These are phyloP conservation scores for Allium fistulosum DNA, from an alignment of 106 monocot species.

Conservation along the genomic window DNA sequence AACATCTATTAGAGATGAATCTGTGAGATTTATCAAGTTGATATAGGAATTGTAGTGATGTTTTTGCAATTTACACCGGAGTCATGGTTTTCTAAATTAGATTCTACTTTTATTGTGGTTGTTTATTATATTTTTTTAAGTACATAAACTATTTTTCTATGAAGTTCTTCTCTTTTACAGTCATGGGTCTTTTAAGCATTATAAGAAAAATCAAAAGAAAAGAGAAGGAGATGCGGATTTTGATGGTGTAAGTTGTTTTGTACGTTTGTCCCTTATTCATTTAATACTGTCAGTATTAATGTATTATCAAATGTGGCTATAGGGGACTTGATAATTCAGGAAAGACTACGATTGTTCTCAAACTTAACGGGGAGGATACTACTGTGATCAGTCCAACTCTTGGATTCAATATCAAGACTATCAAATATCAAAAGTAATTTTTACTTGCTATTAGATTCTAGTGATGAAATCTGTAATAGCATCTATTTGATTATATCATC, in stretches of 20 bases:
- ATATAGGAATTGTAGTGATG: too few species aligned
- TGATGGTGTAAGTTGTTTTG: constrained; percentile 43
- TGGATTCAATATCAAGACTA: constrained; percentile 97
- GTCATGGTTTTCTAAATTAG: too few species aligned
- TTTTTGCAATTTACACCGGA: too few species aligned
- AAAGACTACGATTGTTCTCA: constrained; percentile 96
- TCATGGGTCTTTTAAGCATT: constrained; percentile 94
- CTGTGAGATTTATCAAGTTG: too few species aligned
- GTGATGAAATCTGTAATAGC: too few species aligned
- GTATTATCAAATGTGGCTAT: neutral
- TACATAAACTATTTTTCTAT: too few species aligned
- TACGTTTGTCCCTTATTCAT: neutral
- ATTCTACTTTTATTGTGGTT: too few species aligned
- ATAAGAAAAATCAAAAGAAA: constrained; percentile 93
- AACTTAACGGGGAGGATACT: constrained; percentile 94
- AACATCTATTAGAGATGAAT: too few species aligned
- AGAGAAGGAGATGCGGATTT: constrained; percentile 97
- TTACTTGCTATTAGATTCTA: too few species aligned
- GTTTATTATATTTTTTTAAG: too few species aligned
- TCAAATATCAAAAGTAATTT: constrained; percentile 76
- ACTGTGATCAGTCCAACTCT: constrained; percentile 93
- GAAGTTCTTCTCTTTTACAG: too few species aligned
- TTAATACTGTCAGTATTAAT: neutral
- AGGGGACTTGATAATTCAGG: constrained; percentile 96
- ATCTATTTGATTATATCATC: too few species aligned